A percentile compares a stretch with the other conserved stretches of the same genome.
phyloP scores from a whole-genome alignment of 73 alveolate species.

The Stentor coeruleus region DNA sequence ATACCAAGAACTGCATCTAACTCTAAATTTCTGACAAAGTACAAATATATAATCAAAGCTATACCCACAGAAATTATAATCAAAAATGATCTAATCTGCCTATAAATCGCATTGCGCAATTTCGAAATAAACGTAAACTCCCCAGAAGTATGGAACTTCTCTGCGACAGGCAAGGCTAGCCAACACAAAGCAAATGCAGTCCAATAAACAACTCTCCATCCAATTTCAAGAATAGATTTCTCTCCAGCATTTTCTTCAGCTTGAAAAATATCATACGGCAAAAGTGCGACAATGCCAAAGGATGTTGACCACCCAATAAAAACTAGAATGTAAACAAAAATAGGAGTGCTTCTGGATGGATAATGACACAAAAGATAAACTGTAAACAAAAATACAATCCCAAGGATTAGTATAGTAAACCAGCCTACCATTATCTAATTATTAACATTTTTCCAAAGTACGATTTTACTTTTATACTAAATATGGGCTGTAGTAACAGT shows the following conservation, averaged over 20 bases:
- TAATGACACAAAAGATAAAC: not conserved
- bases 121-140: constrained; percentile 1
- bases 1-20: not conserved
- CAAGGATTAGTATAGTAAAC: constrained; percentile 10
- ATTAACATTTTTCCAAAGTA: no score
- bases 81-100: not conserved
- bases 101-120: not conserved
- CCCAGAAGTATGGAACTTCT: constrained; percentile 14
- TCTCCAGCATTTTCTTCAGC: not conserved
- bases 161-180: not conserved
- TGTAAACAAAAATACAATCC: not conserved
- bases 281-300: not conserved
- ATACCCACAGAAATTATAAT: not conserved
- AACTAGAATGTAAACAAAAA: constrained; percentile 15
- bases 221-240: not conserved
- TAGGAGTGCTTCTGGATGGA: constrained; percentile 21
- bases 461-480: no score
- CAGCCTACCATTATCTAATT: constrained; percentile 16
- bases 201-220: constrained; percentile 26
- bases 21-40: not conserved
- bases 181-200: constrained; percentile 19
- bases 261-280: constrained; percentile 18
- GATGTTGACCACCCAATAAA: constrained; percentile 22
- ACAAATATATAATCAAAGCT: not conserved
- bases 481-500: no score